Evolutionary conservation across 2,329 filamentous ascomycete genomes (phyloP).

Genomic region (Alternaria burnsii): DNA sequence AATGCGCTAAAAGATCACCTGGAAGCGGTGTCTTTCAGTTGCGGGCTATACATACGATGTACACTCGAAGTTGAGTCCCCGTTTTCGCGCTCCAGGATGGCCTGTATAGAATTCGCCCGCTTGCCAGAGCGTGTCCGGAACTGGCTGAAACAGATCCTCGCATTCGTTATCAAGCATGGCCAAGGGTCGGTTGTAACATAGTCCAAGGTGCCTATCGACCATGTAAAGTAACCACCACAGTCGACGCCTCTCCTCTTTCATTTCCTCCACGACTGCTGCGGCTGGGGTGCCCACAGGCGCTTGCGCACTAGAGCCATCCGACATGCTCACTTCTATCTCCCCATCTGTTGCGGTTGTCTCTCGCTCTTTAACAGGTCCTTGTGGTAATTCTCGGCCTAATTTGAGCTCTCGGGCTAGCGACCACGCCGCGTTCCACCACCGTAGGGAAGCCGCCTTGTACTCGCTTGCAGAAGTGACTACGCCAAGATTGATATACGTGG

Average conservation of each 20-base stretch:
- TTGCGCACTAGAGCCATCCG: slow-evolving; percentile 38
- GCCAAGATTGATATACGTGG: slow-evolving; percentile 89
- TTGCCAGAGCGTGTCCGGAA: slow-evolving; percentile 87
- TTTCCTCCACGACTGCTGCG: slow-evolving; percentile 53
- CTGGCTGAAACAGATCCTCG: slow-evolving; percentile 79
- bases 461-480: slow-evolving; percentile 92
- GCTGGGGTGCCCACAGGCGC: slow-evolving; percentile 41
- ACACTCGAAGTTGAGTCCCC: slow-evolving; percentile 80
- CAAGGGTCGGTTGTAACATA: slow-evolving; percentile 90
- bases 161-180: slow-evolving; percentile 86
- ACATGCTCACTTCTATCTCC: slow-evolving; percentile 49
- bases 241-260: slow-evolving; percentile 82
- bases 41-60: slow-evolving; percentile 60
- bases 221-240: slow-evolving; percentile 96
- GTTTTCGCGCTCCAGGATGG: slow-evolving; percentile 54
- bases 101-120: slow-evolving; percentile 75
- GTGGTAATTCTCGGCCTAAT: slow-evolving; percentile 82
- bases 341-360: slow-evolving; percentile 43
- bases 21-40: background rate
- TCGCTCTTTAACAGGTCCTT: slow-evolving; percentile 56
- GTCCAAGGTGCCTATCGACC: slow-evolving; percentile 80
- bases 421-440: slow-evolving; percentile 97
- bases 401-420: slow-evolving; percentile 86
- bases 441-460: slow-evolving; percentile 79
- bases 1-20: background rate